Conservation (phyloP, 2,329 filamentous ascomycete genomes). For the Seiridium unicorne region DNA sequence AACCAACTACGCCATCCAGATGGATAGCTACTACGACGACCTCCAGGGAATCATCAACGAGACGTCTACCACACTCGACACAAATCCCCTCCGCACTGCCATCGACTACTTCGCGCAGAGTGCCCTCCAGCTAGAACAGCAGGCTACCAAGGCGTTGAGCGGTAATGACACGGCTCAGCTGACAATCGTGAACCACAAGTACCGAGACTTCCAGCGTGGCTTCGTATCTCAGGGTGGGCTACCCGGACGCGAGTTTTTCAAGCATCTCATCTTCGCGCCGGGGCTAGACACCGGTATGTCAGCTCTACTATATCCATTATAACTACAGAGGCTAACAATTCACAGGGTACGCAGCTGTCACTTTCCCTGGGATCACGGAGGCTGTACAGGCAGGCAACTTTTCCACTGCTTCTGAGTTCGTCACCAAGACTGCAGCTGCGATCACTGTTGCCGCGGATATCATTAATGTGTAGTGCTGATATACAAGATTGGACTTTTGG, state of each 20-base stretch:
- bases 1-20: slow-evolving; percentile 37
- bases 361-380: slow-evolving; percentile 29
- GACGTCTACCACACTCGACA: slow-evolving; percentile 32
- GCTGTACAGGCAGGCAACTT: slow-evolving; percentile 20
- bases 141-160: slow-evolving; percentile 27
- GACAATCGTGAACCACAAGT: slow-evolving; percentile 42
- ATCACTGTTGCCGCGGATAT: slow-evolving; percentile 23
- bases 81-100: slow-evolving; percentile 33
- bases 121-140: slow-evolving; percentile 29
- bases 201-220: slow-evolving; percentile 46
- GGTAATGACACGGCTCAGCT: slow-evolving; percentile 27
- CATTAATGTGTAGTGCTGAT: slow-evolving; percentile 17
- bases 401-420: slow-evolving; percentile 24
- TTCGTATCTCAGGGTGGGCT: slow-evolving; percentile 47
- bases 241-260: slow-evolving; percentile 42
- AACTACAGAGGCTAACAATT: not conserved
- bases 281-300: slow-evolving; percentile 44
- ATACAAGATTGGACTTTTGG: too few relatives aligned
- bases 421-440: slow-evolving; percentile 25
- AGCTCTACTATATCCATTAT: not conserved
- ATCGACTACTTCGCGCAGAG: slow-evolving; percentile 34
- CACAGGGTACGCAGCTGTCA: slow-evolving; percentile 27
- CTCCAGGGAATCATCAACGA: slow-evolving; percentile 31
- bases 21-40: slow-evolving; percentile 36
- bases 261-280: slow-evolving; percentile 45